phyloP scores from a whole-genome alignment of 192 early-diverging fungal genomes.

The Chytriomyces sp. region DNA sequence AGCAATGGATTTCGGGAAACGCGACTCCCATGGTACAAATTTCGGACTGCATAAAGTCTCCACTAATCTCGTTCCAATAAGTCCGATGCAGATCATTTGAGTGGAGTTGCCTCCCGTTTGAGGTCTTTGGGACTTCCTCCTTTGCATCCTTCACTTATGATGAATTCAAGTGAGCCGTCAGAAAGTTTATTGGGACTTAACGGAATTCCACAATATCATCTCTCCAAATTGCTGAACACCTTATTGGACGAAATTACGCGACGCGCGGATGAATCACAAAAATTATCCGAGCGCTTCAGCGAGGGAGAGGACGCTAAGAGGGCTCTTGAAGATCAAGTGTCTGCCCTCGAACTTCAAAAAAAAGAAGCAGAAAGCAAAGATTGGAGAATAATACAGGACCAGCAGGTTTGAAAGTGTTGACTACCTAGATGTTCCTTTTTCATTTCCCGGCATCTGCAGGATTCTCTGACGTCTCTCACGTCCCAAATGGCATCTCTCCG shows the following conservation, averaged over 20 bases:
- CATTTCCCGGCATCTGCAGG: neutral
- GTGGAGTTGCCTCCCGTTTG: constrained; percentile 25
- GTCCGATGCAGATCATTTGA: too few species aligned
- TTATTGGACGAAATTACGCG: constrained; percentile 23
- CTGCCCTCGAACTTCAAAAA: neutral
- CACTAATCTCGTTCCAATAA: too few species aligned
- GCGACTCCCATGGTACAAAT: too few species aligned
- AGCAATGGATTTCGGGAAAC: too few species aligned
- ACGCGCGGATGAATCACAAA: neutral
- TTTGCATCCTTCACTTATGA: constrained; percentile 34
- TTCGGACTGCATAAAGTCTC: too few species aligned
- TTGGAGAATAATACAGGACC: constrained; percentile 27
- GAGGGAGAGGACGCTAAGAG: neutral
- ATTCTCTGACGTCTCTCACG: neutral
- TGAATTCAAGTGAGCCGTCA: neutral
- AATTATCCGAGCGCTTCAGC: neutral
- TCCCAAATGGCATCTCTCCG: constrained; percentile 18
- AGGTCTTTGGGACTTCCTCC: constrained; percentile 30
- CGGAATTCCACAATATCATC: constrained; percentile 4
- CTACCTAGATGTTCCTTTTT: too few species aligned
- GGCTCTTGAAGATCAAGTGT: neutral
- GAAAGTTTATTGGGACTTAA: constrained; percentile 20
- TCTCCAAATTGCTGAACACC: constrained; percentile 12
- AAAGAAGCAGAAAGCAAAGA: constrained; percentile 2
- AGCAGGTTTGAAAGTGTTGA: too few species aligned